Evolutionary conservation across 306 rosid species (phyloP), one percentile per base, ranked within the genome.

Genomic region (Acmispon strigosus): DNA sequence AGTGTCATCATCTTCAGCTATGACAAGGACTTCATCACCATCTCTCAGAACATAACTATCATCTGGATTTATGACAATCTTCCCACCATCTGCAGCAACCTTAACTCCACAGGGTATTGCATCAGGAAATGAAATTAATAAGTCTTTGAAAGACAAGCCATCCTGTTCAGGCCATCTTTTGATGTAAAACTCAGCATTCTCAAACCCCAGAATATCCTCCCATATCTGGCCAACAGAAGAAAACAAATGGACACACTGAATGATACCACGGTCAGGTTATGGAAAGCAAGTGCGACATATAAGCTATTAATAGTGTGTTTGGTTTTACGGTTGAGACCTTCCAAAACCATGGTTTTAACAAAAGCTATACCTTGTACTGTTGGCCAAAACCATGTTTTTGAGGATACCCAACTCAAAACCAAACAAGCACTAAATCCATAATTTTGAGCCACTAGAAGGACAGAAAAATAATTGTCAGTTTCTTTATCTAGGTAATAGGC

Each of bases 181-280:
- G 86, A 90, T 90, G 87, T 93, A 93, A 86, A 93, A 93, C 80
- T 93, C 98, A 5, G 96, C 96, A 84, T 93, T 93, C 90, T 93
- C 98, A 83, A 93, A 93, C 16, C 98, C 98, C 86, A 93, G 81
- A 65, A 93, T 82, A 76, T 93, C 98, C 85, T 93, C 98, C 98
- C 98, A 93, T 85, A 93, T 90, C 98, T 93, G 82, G 75, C 67
- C 81, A 84, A 79, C 57, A 79, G 67, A 78, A 82, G 54, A 69
- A 73, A 63, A 67, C 51, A 65, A 78, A 73, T 64, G 59, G 83
- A 56, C 36, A 60, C 44, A 12, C n/a, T 53, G 50, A 19, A 51
- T 27, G 44, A 45, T 54, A 52, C 54, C 22, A 70, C 14, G 70
- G 59, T 24, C 7, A 51, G 69, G 52, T 48, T 5, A 51, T 29